These are phyloP conservation scores for Piloderma croceum DNA, from an alignment of 768 basidiomycete species.

Conservation along the genomic window DNA sequence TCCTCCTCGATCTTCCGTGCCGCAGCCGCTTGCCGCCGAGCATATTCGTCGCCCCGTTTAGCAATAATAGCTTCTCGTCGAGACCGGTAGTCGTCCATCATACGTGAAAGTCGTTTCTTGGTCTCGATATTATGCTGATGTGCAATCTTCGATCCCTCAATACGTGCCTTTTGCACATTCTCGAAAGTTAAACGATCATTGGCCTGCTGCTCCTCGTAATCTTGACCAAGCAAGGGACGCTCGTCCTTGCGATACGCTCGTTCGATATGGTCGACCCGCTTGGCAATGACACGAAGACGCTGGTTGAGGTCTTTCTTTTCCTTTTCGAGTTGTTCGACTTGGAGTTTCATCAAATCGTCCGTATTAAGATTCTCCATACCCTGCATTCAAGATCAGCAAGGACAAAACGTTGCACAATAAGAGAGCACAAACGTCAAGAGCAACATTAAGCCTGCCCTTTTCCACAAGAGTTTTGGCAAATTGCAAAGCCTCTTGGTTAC, in stretches of 20 bases:
- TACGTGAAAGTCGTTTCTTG: constrained; percentile 69
- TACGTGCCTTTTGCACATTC: constrained; percentile 47
- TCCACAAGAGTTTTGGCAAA: constrained; percentile 79
- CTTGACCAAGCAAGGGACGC: constrained; percentile 73
- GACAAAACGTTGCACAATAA: too few species aligned
- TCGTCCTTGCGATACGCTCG: constrained; percentile 94
- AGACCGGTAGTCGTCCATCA: constrained; percentile 62
- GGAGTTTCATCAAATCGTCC: constrained; percentile 78
- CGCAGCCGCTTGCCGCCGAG: constrained; percentile 51
- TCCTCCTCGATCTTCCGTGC: constrained; percentile 73
- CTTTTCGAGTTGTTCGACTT: constrained; percentile 94
- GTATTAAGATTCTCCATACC: constrained; percentile 83
- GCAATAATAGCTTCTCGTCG: constrained; percentile 49
- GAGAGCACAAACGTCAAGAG: constrained; percentile 53
- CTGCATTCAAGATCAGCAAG: constrained; percentile 30
- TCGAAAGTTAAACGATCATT: constrained; percentile 70
- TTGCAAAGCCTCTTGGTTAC: constrained; percentile 74
- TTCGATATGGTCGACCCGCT: constrained; percentile 93
- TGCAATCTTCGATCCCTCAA: constrained; percentile 47
- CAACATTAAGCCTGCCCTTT: constrained; percentile 66
- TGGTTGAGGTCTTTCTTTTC: constrained; percentile 87
- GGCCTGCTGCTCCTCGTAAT: constrained; percentile 83
- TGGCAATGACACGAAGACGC: constrained; percentile 73
- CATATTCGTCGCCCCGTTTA: constrained; percentile 61
- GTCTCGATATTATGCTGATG: constrained; percentile 66